Percentiles rank a stretch among this genome's conserved stretches.
Conservation (phyloP, 2,329 filamentous ascomycete genomes). For the Fusarium solani-melongenae region DNA sequence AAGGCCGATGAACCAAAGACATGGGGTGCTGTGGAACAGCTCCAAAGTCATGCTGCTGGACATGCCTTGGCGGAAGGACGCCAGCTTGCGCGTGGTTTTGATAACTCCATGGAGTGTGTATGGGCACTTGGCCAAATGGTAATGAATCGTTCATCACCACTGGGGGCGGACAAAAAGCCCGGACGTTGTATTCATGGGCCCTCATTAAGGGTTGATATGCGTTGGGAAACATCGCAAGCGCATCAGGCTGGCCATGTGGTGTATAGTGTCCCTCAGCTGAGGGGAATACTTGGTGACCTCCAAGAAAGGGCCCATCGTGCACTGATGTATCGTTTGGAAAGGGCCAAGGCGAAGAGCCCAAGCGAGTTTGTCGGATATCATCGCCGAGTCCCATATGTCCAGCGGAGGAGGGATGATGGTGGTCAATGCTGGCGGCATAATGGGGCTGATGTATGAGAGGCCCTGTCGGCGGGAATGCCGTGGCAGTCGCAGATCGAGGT, state of each 20-base stretch:
- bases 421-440: constrained; percentile 21
- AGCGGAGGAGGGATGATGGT: constrained; percentile 21
- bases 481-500: constrained; percentile 57
- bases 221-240: constrained; percentile 30
- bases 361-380: constrained; percentile 17
- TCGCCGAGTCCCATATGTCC: constrained; percentile 26
- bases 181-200: constrained; percentile 52
- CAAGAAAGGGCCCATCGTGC: constrained; percentile 24
- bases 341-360: constrained; percentile 28
- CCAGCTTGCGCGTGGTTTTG: constrained; percentile 14
- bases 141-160: constrained; percentile 45
- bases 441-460: constrained; percentile 23
- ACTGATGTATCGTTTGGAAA: constrained; percentile 19
- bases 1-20: constrained; percentile 10
- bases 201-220: constrained; percentile 48
- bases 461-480: constrained; percentile 23
- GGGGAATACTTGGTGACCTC: constrained; percentile 20
- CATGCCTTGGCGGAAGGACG: constrained; percentile 14
- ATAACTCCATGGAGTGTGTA: constrained; percentile 39
- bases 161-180: constrained; percentile 52
- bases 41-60: constrained; percentile 24
- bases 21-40: constrained; percentile 16
- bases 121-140: constrained; percentile 45
- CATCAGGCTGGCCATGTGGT: constrained; percentile 26
- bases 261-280: constrained; percentile 26